These are phyloP conservation scores for Fraxinus americana DNA, from an alignment of 257 asterid species.

Conservation along the genomic window DNA sequence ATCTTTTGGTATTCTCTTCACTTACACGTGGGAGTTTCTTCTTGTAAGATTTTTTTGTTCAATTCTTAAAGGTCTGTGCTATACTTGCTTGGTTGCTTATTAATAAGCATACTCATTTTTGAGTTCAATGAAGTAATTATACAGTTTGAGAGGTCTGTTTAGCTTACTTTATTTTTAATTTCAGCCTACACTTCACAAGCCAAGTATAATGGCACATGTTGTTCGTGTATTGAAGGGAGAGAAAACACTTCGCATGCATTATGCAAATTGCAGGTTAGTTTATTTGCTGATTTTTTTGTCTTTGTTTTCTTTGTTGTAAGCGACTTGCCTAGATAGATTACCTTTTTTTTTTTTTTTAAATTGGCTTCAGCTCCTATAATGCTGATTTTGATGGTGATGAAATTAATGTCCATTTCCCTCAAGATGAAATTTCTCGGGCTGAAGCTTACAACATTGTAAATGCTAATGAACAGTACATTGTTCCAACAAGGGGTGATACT, in stretches of 20 bases:
- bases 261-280: slow-evolving; percentile 98
- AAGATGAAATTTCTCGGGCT: slow-evolving; percentile 99
- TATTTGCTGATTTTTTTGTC: slow-evolving; percentile 6
- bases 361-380: slow-evolving; percentile 77
- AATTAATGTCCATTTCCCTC: slow-evolving; percentile 98
- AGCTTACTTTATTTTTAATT: slow-evolving; percentile 28
- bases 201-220: slow-evolving; percentile 98
- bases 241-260: slow-evolving; percentile 98
- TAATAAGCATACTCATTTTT: slow-evolving; percentile 6
- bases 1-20: background rate
- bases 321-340: slow-evolving; percentile 27
- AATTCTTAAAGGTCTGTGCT: background rate
- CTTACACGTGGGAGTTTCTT: slow-evolving; percentile 10
- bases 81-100: slow-evolving; percentile 12
- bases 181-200: slow-evolving; percentile 99
- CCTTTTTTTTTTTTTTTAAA: slow-evolving; percentile 21
- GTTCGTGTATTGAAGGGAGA: slow-evolving; percentile 97
- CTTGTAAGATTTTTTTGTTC: background rate
- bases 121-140: background rate
- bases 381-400: slow-evolving; percentile 99
- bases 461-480: slow-evolving; percentile 96
- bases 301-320: slow-evolving; percentile 17
- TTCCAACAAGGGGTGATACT: slow-evolving; percentile 97
- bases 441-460: slow-evolving; percentile 97
- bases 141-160: slow-evolving; percentile 14